These are phyloP conservation scores for Trichophyton simii DNA, from an alignment of 2,329 filamentous ascomycete genomes.

Conservation along the genomic window DNA sequence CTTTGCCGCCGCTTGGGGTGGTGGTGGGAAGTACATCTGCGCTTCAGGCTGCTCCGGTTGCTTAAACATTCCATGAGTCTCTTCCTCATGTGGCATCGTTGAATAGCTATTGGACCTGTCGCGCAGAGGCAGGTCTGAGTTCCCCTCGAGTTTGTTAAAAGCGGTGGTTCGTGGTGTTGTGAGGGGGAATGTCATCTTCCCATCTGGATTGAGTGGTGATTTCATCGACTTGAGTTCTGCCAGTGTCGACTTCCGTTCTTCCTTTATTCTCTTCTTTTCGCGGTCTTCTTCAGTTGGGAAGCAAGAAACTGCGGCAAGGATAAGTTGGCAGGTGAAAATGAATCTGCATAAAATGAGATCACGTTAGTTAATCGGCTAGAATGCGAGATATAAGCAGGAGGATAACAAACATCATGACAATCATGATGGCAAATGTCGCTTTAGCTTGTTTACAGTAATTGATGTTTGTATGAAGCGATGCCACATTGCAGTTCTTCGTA, in stretches of 20 bases:
- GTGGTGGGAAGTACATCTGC: conserved; percentile 34
- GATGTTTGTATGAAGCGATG: conserved; percentile 33
- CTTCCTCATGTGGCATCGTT: background rate
- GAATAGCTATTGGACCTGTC: conserved; percentile 16
- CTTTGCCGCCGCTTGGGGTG: conserved; percentile 22
- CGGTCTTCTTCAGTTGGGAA: conserved; percentile 31
- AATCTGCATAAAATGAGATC: conserved; percentile 23
- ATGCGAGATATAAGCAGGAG: background rate
- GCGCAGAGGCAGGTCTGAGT: conserved; percentile 30
- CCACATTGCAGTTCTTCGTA: conserved; percentile 46
- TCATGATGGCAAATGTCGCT: conserved; percentile 43
- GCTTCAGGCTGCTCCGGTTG: conserved; percentile 12
- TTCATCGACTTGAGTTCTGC: conserved; percentile 25
- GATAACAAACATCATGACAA: conserved; percentile 42
- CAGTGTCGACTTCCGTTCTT: conserved; percentile 24
- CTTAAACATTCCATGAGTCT: conserved; percentile 10
- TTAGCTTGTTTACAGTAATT: conserved; percentile 51
- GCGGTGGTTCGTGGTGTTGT: conserved; percentile 32
- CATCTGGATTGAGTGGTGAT: conserved; percentile 25
- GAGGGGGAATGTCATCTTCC: conserved; percentile 23
- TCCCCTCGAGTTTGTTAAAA: conserved; percentile 30
- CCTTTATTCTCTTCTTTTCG: conserved; percentile 16
- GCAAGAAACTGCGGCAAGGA: conserved; percentile 37
- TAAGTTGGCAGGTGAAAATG: conserved; percentile 39
- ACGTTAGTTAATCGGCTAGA: background rate